Evolutionary conservation across 441 rosid genomes (phyloP).

Genomic region (Gossypium laxum): DNA sequence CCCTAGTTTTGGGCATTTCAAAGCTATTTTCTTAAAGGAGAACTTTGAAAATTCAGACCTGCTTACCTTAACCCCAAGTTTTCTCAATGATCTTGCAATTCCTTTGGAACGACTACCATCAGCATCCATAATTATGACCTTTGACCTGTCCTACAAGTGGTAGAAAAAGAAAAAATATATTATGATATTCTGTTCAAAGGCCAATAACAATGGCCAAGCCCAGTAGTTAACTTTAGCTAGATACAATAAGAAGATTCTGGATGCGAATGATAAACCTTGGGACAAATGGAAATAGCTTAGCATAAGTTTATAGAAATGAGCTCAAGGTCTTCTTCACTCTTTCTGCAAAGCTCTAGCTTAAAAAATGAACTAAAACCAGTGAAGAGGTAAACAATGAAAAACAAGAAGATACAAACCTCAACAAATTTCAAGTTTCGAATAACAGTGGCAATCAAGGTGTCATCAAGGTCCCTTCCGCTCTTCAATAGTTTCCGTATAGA

Average conservation of each 20-base stretch:
- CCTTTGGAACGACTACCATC: slow-evolving; percentile 80
- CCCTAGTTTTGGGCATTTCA: neutral
- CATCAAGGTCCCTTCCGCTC: slow-evolving; percentile 63
- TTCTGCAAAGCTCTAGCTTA: slow-evolving; percentile 12
- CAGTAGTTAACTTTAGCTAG: neutral
- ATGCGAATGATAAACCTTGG: neutral
- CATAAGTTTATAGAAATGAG: neutral
- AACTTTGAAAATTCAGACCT: slow-evolving; percentile 3
- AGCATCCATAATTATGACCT: slow-evolving; percentile 87
- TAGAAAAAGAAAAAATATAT: slow-evolving; percentile 18
- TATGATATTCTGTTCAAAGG: neutral
- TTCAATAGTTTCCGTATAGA: slow-evolving; percentile 48
- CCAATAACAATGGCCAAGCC: neutral
- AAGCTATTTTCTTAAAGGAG: neutral
- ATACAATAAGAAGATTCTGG: neutral
- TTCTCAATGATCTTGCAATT: slow-evolving; percentile 81
- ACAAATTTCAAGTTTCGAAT: slow-evolving; percentile 71
- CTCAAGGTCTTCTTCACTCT: neutral
- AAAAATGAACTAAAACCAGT: slow-evolving; percentile 4
- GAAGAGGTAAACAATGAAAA: slow-evolving; percentile 11
- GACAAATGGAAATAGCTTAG: neutral
- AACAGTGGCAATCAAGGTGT: slow-evolving; percentile 51
- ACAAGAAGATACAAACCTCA: slow-evolving; percentile 42
- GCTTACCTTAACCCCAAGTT: slow-evolving; percentile 73
- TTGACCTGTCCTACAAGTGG: slow-evolving; percentile 87